Conservation (phyloP, 352 stramenopile species). For the Blastocystis sp. region DNA sequence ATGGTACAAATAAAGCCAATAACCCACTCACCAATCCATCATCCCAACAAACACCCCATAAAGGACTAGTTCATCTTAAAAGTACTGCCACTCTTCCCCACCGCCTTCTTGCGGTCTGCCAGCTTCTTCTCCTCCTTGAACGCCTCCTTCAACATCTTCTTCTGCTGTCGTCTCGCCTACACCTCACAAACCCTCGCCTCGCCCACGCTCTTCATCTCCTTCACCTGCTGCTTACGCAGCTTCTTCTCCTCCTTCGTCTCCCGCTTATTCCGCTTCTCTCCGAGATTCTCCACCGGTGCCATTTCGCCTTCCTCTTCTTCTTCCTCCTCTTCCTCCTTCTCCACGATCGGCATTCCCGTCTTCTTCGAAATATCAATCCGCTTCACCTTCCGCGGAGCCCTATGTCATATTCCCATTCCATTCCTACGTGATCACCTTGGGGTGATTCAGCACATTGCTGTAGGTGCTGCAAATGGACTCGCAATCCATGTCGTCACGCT, state of each 20-base stretch:
- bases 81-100: not conserved
- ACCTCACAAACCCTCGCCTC: not conserved
- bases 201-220: constrained; percentile 22
- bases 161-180: constrained; percentile 44
- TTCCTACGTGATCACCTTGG: constrained; percentile 10
- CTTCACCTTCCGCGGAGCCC: not conserved
- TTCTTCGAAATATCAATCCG: constrained; percentile 42
- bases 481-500: constrained; percentile 30
- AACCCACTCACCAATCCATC: not conserved
- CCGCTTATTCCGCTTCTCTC: constrained; percentile 44
- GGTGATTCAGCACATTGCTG: constrained; percentile 53
- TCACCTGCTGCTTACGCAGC: constrained; percentile 33
- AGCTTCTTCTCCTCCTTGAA: constrained; percentile 48
- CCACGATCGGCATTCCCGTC: constrained; percentile 41
- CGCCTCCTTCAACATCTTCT: constrained; percentile 27
- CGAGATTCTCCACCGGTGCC: constrained; percentile 11
- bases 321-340: constrained; percentile 29
- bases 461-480: constrained; percentile 55
- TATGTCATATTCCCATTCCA: not conserved
- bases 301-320: constrained; percentile 19
- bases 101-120: not conserved
- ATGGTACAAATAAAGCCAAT: not conserved
- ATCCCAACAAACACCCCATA: too few relatives aligned
- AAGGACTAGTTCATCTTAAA: constrained; percentile 2
- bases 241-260: constrained; percentile 40